Evolutionary conservation across 257 asterid species (phyloP).

Genomic region (Striga asiatica): DNA sequence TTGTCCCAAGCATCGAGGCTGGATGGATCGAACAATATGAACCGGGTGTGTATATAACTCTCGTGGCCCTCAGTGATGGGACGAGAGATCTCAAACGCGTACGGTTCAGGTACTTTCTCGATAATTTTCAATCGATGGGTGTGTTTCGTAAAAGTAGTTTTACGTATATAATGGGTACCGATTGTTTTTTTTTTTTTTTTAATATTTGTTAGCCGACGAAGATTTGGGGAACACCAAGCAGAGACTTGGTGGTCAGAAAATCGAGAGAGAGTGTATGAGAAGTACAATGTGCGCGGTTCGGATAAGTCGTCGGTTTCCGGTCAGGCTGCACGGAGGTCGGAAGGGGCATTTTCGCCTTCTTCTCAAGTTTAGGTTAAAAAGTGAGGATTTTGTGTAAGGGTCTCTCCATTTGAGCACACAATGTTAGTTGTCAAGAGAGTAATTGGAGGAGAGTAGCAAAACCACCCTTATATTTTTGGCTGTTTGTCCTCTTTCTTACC

Average conservation of each 20-base stretch:
- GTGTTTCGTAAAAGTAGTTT: neutral
- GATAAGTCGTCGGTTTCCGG: slow-evolving; percentile 70
- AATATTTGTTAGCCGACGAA: slow-evolving; percentile 59
- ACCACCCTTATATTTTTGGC: slow-evolving; percentile 15
- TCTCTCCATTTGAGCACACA: slow-evolving; percentile 19
- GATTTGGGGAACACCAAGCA: slow-evolving; percentile 98
- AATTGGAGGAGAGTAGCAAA: slow-evolving; percentile 17
- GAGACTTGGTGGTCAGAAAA: slow-evolving; percentile 99
- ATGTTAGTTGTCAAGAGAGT: no score
- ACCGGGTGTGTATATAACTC: slow-evolving; percentile 87
- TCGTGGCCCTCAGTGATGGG: slow-evolving; percentile 82
- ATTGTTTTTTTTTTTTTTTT: no score
- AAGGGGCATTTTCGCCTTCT: slow-evolving; percentile 70
- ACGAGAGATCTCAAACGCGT: slow-evolving; percentile 93
- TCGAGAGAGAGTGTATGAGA: slow-evolving; percentile 82
- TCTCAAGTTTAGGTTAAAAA: slow-evolving; percentile 42
- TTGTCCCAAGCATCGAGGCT: slow-evolving; percentile 52
- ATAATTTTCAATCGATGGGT: neutral
- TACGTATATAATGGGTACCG: no score
- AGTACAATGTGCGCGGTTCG: slow-evolving; percentile 77
- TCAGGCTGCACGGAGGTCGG: slow-evolving; percentile 60
- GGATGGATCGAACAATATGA: slow-evolving; percentile 95
- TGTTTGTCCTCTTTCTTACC: no score
- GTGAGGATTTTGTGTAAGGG: no score
- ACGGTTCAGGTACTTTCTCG: slow-evolving; percentile 69